Evolutionary conservation across 345 rosid species (phyloP), one percentile per base, ranked within the genome.

Genomic region (Physaria fendleri): DNA sequence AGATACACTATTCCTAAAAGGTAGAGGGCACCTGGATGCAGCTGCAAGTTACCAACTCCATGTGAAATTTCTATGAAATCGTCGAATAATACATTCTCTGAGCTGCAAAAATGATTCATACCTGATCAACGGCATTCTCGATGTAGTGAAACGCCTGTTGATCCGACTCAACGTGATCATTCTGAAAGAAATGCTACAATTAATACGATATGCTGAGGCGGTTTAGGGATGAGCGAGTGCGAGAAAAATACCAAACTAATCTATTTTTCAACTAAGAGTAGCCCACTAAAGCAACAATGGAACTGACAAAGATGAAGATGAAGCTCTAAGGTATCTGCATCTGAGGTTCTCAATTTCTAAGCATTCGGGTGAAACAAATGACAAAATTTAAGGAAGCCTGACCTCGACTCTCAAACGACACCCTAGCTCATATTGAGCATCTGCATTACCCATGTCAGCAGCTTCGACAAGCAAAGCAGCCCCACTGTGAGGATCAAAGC

Each of bases 391-490:
- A 20, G 3, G 23, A 40, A 63, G 59, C 49, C 81, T 66, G 40
- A 89, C 97, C 88, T 85, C 88, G 8, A 87, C 77, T 77, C 99
- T 85, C 54, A 93, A 69, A 44, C 69, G 89, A 67, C 98, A 84
- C 33, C 90, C 95, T 56, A 92, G 66, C 64, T 84, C 94, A 64
- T 80, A 92, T 6, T 84, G 95, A 35, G 94, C 97, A 53, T 92
- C 91, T 20, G 93, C 77, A 79, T 92, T 77, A 33, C 98, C 98
- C 97, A 92, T 88, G 29, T 86, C 80, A 33, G 94, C 95, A 74
- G 98, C 90, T 77, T 92, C 97, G n/a, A 86, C 89, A 47, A 92
- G 73, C 78, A 92, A 80, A 51, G 98, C 91, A 74, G 90, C 96
- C 66, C 98, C 96, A 42, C 95, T 88, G 43, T 20, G 46, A 69